Evolutionary conservation across 495 filamentous ascomycete genomes (phyloP).

Genomic region (Aspergillus mulundensis): DNA sequence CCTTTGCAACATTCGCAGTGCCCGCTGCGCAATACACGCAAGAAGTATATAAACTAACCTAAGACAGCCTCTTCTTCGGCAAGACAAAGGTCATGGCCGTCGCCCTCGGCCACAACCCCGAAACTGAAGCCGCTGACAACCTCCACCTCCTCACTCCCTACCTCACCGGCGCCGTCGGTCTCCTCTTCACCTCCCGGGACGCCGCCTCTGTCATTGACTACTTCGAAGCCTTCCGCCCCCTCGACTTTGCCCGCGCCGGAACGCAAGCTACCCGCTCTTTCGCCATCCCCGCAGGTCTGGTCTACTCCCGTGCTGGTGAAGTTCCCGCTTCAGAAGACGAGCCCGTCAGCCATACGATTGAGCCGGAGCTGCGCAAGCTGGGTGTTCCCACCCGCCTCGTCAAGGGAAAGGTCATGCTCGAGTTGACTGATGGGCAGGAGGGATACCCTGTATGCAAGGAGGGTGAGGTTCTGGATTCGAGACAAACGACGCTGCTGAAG

Average conservation of each 20-base stretch:
- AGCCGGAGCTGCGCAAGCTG: constrained; percentile 80
- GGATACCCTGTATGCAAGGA: constrained; percentile 73
- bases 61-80: constrained; percentile 82
- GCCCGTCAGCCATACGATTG: constrained; percentile 77
- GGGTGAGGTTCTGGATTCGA: constrained; percentile 76
- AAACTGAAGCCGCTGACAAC: constrained; percentile 71
- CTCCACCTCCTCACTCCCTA: constrained; percentile 64
- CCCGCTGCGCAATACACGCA: neutral
- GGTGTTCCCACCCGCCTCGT: constrained; percentile 83
- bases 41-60: constrained; percentile 10
- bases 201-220: constrained; percentile 60
- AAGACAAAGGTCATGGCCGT: constrained; percentile 98
- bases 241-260: constrained; percentile 89
- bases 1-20: neutral
- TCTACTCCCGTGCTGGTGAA: constrained; percentile 74
- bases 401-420: constrained; percentile 82
- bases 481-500: constrained; percentile 91
- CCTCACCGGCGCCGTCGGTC: constrained; percentile 77
- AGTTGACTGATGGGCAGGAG: constrained; percentile 63
- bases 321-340: constrained; percentile 76
- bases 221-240: constrained; percentile 61
- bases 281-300: constrained; percentile 68
- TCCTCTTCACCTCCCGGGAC: constrained; percentile 79
- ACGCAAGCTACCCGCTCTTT: constrained; percentile 68
- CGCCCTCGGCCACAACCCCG: constrained; percentile 72